phyloP scores from a whole-genome alignment of 2,329 filamentous ascomycete genomes.

The Cladosporium phlei region DNA sequence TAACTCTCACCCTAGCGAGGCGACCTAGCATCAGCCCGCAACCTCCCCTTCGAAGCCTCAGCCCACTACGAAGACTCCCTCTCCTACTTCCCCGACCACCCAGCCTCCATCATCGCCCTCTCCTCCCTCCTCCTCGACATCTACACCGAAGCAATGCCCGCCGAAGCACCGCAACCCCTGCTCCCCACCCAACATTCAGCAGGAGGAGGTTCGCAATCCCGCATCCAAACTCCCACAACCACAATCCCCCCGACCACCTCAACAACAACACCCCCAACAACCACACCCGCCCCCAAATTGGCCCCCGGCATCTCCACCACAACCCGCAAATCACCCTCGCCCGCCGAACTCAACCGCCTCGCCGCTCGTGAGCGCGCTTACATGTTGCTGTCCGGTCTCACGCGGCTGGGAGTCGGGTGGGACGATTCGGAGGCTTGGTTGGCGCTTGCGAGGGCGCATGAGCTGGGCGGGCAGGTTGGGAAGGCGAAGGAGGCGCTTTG shows the following conservation, averaged over 20 bases:
- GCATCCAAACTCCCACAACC: background rate
- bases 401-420: conserved; percentile 82
- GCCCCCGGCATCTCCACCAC: background rate
- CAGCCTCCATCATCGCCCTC: conserved; percentile 72
- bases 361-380: conserved; percentile 86
- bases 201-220: background rate
- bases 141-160: conserved; percentile 59
- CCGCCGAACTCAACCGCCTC: conserved; percentile 74
- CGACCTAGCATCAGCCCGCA: conserved; percentile 59
- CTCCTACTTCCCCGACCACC: conserved; percentile 72
- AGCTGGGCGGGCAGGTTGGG: conserved; percentile 76
- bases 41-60: conserved; percentile 63
- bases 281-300: background rate
- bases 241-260: background rate
- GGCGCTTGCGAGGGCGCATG: conserved; percentile 77
- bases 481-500: conserved; percentile 90
- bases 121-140: conserved; percentile 83
- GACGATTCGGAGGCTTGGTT: conserved; percentile 93
- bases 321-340: conserved; percentile 40
- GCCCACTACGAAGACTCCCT: conserved; percentile 78
- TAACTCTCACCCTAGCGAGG: conserved; percentile 53
- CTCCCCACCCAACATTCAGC: conserved; percentile 23
- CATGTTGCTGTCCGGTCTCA: conserved; percentile 73
- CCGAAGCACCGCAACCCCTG: conserved; percentile 51
- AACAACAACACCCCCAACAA: background rate